phyloP scores from a whole-genome alignment of 495 filamentous ascomycete genomes.

The Aeminium ludgeri region DNA sequence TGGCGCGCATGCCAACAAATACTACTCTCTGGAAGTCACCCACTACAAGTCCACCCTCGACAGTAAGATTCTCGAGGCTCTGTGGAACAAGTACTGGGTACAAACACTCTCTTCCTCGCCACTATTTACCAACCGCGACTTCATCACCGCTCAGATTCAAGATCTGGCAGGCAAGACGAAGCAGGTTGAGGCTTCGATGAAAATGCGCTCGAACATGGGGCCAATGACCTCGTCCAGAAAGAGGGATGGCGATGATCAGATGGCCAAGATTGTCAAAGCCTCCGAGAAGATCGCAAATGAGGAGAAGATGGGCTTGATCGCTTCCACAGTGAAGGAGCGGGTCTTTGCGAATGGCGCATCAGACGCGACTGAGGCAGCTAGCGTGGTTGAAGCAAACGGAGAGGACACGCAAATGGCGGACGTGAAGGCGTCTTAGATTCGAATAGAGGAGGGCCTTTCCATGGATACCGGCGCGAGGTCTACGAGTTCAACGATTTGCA shows the following conservation, averaged over 20 bases:
- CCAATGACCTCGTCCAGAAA: conserved; percentile 6
- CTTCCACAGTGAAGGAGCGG: conserved; percentile 65
- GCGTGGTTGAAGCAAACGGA: conserved; percentile 3
- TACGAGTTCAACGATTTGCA: too few relatives aligned
- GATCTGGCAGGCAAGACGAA: conserved; percentile 67
- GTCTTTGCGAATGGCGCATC: conserved; percentile 37
- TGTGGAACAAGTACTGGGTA: conserved; percentile 99
- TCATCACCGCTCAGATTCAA: conserved; percentile 75
- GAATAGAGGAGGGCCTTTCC: too few relatives aligned
- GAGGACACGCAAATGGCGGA: conserved; percentile 16
- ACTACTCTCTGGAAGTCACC: conserved; percentile 79
- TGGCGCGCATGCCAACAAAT: conserved; percentile 73
- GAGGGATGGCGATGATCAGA: conserved; percentile 34
- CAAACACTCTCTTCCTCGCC: conserved; percentile 92
- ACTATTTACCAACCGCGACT: conserved; percentile 84
- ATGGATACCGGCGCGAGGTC: too few relatives aligned
- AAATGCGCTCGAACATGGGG: conserved; percentile 9
- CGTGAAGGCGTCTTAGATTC: conserved; percentile 3
- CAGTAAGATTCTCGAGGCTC: conserved; percentile 58
- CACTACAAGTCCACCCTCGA: conserved; percentile 91
- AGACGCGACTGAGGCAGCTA: conserved; percentile 1
- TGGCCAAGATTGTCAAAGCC: conserved; percentile 67
- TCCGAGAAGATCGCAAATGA: conserved; percentile 70
- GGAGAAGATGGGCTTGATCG: conserved; percentile 70
- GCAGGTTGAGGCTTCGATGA: conserved; percentile 17